These are phyloP conservation scores for Mortierella alpina DNA, from an alignment of 192 early-diverging fungal genomes.

Conservation along the genomic window DNA sequence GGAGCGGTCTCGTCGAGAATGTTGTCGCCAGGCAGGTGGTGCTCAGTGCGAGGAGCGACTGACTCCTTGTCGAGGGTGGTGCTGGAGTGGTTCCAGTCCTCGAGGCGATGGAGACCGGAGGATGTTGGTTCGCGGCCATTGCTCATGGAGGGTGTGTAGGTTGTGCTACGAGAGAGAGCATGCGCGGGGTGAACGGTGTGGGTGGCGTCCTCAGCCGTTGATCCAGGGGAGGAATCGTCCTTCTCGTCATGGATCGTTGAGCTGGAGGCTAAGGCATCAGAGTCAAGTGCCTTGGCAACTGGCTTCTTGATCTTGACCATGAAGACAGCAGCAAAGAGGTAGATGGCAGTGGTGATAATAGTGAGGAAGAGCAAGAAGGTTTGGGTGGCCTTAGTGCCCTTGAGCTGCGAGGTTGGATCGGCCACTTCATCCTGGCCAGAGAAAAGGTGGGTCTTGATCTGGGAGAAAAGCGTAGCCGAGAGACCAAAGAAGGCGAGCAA, in stretches of 20 bases:
- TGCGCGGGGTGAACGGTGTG: not conserved
- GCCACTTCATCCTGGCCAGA: slow-evolving; percentile 23
- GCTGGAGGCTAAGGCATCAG: slow-evolving; percentile 15
- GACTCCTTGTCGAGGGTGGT: slow-evolving; percentile 35
- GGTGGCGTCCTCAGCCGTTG: not conserved
- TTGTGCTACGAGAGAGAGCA: slow-evolving; percentile 38
- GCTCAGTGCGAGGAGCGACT: not conserved
- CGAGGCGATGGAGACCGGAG: not conserved
- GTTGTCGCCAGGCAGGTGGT: slow-evolving; percentile 34
- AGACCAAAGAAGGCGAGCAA: slow-evolving; percentile 53
- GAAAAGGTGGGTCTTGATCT: slow-evolving; percentile 50
- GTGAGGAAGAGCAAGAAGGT: slow-evolving; percentile 44
- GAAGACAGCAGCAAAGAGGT: slow-evolving; percentile 39
- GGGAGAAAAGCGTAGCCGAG: slow-evolving; percentile 50
- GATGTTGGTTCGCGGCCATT: slow-evolving; percentile 5
- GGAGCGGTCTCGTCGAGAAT: slow-evolving; percentile 34
- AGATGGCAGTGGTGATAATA: slow-evolving; percentile 47
- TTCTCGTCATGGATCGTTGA: slow-evolving; percentile 17
- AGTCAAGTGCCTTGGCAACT: slow-evolving; percentile 21
- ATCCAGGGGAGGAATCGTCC: not conserved
- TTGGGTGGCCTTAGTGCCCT: slow-evolving; percentile 42
- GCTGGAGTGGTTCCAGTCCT: slow-evolving; percentile 42
- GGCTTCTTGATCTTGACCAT: slow-evolving; percentile 50
- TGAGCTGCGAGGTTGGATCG: slow-evolving; percentile 8
- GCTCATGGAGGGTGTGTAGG: slow-evolving; percentile 42